phyloP scores from a whole-genome alignment of 331 rosid species.

The Telfairia occidentalis region DNA sequence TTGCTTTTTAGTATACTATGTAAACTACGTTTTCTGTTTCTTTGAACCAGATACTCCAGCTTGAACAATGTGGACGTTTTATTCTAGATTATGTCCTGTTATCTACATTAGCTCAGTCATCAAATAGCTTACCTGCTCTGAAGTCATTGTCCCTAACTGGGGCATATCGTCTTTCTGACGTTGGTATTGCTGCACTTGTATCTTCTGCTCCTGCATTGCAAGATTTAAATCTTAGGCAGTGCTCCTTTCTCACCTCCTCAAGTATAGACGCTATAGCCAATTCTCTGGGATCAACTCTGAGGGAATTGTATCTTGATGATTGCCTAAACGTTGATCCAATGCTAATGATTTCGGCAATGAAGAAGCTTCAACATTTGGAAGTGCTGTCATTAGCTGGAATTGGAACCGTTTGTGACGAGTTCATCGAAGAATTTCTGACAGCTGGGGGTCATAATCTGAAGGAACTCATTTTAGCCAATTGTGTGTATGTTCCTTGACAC shows the following conservation, averaged over 20 bases:
- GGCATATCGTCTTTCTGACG: conserved; percentile 70
- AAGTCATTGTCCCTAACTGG: conserved; percentile 57
- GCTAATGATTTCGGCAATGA: conserved; percentile 36
- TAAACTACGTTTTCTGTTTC: neutral
- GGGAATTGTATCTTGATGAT: conserved; percentile 63
- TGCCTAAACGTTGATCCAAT: conserved; percentile 40
- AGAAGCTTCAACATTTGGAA: conserved; percentile 48
- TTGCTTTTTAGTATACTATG: neutral
- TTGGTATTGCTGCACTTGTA: conserved; percentile 42
- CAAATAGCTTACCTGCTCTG: conserved; percentile 39
- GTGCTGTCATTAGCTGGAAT: conserved; percentile 62
- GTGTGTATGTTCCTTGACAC: conserved; percentile 43
- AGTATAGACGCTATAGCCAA: conserved; percentile 39
- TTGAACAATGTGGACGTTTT: conserved; percentile 76
- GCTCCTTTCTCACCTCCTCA: conserved; percentile 60
- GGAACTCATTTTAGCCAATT: conserved; percentile 63
- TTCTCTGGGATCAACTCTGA: conserved; percentile 50
- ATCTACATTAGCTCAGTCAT: conserved; percentile 33
- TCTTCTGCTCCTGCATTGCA: conserved; percentile 56
- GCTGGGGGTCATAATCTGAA: conserved; percentile 48
- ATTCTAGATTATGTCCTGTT: conserved; percentile 39
- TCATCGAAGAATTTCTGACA: conserved; percentile 31
- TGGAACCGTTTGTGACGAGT: conserved; percentile 35
- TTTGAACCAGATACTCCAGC: conserved; percentile 63
- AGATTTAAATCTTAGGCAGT: conserved; percentile 73